Evolutionary conservation across 1,139 yeast genomes (phyloP), one percentile per base, ranked within the genome.

Genomic region (Magnusiomyces sp.): DNA sequence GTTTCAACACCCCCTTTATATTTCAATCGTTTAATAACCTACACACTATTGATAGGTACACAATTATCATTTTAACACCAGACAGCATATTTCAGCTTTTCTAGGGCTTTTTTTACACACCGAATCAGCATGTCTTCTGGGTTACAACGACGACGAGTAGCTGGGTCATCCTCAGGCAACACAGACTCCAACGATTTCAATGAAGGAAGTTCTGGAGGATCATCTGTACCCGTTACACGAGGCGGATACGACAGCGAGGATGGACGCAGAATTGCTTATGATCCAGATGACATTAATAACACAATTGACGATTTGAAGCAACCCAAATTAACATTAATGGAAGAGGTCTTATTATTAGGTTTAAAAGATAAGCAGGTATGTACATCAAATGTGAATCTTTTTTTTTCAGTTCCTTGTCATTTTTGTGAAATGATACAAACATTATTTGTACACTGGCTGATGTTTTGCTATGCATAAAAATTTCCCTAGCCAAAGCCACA

Each of bases 321-420:
- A 53, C 97, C 98, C 1, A 72, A 80, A 47, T 74, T 92, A 59
- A 94, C 98, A 1, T 71, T 92, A 58, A 89, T 92, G 97, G 99
- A 92, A 68, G 98, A 92, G 67, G 96, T 92, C 9, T 71, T 92
- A 55, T 74, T 92, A 56, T 79, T 92, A 71, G 99, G 98, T 1
- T 75, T 92, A 57, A 90, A 92, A 64, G 98, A 92, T 67, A 84
- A 85, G 61, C 97, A 92, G 58, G 53, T 48, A 20, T 27, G 50
- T 48, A 57, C 51, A 32, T 39, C 14, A 17, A 5, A 7, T 10
- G 6, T 39, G 7, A 11, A 14, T 17, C 6, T 39, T 39, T 39
- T 39, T 39, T 14, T 39, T 10, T 39, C 6, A 17, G 16, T 11
- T 39, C 7, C 20, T 7, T 29, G 17, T n/a, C 2, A n/a, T 29